Base-by-base conservation (phyloP, 257 asterid species). In the Capsicum chinense region DNA sequence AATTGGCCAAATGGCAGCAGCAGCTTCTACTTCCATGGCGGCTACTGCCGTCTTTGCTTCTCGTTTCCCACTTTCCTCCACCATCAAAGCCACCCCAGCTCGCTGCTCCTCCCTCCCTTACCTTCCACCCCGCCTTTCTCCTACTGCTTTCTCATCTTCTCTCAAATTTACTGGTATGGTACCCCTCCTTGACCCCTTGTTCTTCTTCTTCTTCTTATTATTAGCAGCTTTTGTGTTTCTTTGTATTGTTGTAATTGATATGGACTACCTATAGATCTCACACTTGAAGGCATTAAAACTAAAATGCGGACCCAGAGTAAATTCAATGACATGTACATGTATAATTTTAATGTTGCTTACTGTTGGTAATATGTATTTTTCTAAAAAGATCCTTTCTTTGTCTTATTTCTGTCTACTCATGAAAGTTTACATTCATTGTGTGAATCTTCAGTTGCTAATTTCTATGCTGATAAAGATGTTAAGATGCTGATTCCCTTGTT, bases 1-100 rank as follows among this genome's bases (percentile, higher is more conserved):
- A 19, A 80, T 35, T 87, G 59, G 87, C 80, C 85, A 79, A 87
- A 85, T 87, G 92, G 95, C 95, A 92, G 94, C 95, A 85, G 92
- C 95, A 91, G 96, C 98, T 90, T 90, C 96, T 89, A 90, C 95
- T 88, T 95, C 96, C 66, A 93, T 92, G 97, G 95, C 97, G 89
- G 95, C 98, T 86, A 90, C 96, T 86, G 94, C 95, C 92, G 92
- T 92, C 71, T 90, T 92, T 86, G 66, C 90, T 74, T 89, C 93
- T 84, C 88, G 92, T 73, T 89, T 90, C 74, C 91, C 93, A 15
- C 88, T 90, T 76, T 74, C 86, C 62, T 87, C 84, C 50, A 85
- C 89, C 56, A 14, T 50, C 63, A 78, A 78, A 54, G 66, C 66
- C 33, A 21, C 52, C 66, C 85, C 88, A 59, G 85, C 83, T 70